Evolutionary conservation across 164 flowering plant species (phyloP).

Genomic region (Litsea cubeba): DNA sequence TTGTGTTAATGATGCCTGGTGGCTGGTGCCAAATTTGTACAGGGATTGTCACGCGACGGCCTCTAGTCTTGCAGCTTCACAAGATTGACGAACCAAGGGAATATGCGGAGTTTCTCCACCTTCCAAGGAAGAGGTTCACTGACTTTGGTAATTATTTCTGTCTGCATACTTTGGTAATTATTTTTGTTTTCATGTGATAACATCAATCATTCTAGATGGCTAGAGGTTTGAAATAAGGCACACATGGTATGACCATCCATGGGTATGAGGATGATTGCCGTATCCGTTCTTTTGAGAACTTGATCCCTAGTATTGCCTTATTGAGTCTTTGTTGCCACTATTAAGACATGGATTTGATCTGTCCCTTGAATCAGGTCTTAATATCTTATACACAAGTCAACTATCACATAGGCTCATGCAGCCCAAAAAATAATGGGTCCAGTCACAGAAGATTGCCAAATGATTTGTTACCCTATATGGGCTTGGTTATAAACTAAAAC

Average conservation of each 20-base stretch:
- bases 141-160: conserved; percentile 61
- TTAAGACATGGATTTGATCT: neutral
- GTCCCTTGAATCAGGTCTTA: too few species aligned
- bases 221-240: neutral
- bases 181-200: neutral
- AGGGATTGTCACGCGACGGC: conserved; percentile 95
- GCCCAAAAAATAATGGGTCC: neutral
- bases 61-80: conserved; percentile 88
- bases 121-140: conserved; percentile 68
- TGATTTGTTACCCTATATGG: too few species aligned
- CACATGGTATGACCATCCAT: too few species aligned
- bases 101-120: conserved; percentile 91
- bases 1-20: neutral
- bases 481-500: too few species aligned
- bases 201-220: neutral
- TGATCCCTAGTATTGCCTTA: neutral
- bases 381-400: neutral
- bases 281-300: too few species aligned
- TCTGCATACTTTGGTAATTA: conserved; percentile 52
- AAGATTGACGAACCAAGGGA: conserved; percentile 79
- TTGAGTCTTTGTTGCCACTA: neutral
- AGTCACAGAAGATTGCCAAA: too few species aligned
- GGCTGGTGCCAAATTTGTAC: conserved; percentile 15
- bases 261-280: too few species aligned
- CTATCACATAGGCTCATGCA: neutral